Percentiles rank a stretch among this genome's conserved stretches.
Evolutionary conservation across 169 alveolate genomes (phyloP).

Genomic region (Neospora caninum): DNA sequence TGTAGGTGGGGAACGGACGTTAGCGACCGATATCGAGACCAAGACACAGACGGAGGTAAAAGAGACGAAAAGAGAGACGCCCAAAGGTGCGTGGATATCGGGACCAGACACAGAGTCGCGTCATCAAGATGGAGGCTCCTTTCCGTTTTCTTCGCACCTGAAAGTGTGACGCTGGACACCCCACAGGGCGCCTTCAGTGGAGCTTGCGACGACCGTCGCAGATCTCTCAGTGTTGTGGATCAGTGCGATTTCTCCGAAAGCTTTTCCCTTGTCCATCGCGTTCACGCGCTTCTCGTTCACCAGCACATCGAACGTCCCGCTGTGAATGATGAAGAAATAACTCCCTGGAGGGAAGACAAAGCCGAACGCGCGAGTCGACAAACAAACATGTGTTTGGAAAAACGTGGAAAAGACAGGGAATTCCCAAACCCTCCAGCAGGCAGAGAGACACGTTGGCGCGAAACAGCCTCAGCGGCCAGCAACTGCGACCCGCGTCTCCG

Average conservation of each 20-base stretch:
- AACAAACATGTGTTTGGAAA: not conserved
- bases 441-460: too few relatives aligned
- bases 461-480: too few relatives aligned
- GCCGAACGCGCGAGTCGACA: not conserved
- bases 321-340: slow-evolving; percentile 86
- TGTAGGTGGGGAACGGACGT: too few relatives aligned
- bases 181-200: slow-evolving; percentile 89
- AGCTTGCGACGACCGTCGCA: slow-evolving; percentile 94
- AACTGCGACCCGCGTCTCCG: too few relatives aligned
- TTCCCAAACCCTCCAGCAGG: too few relatives aligned
- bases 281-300: slow-evolving; percentile 89
- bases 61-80: too few relatives aligned
- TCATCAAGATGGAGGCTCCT: not conserved
- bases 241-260: slow-evolving; percentile 99
- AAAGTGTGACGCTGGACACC: slow-evolving; percentile 92
- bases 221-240: slow-evolving; percentile 97
- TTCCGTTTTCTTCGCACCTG: slow-evolving; percentile 68
- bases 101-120: too few relatives aligned
- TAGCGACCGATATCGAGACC: too few relatives aligned
- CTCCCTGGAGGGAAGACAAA: slow-evolving; percentile 73
- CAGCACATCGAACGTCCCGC: slow-evolving; percentile 84
- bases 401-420: not conserved
- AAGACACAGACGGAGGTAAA: too few relatives aligned
- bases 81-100: too few relatives aligned
- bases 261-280: slow-evolving; percentile 89